A percentile compares a stretch with the other conserved stretches of the same genome.
Conservation (phyloP, 2,329 filamentous ascomycete genomes). For the Apiospora saccharicola region DNA sequence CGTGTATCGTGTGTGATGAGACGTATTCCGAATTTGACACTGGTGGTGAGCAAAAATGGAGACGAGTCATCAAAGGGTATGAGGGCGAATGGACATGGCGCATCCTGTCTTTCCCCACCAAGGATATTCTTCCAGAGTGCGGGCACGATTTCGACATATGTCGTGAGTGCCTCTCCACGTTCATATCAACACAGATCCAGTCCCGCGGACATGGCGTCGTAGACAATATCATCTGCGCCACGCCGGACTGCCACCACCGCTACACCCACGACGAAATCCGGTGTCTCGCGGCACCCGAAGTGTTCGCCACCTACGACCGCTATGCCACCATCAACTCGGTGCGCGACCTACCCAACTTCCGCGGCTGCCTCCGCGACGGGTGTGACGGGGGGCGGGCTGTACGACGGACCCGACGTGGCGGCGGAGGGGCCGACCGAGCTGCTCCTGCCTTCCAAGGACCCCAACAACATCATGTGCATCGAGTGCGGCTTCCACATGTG, state of each 20-base stretch:
- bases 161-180: conserved; percentile 26
- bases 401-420: conserved; percentile 29
- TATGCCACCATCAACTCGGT: conserved; percentile 29
- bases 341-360: conserved; percentile 29
- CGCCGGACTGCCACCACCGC: conserved; percentile 26
- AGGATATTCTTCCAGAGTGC: conserved; percentile 27
- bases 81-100: conserved; percentile 32
- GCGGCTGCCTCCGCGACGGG: conserved; percentile 36
- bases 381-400: conserved; percentile 35
- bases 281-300: conserved; percentile 25
- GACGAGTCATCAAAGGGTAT: conserved; percentile 24
- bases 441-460: conserved; percentile 16
- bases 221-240: conserved; percentile 33
- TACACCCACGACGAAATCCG: conserved; percentile 29
- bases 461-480: conserved; percentile 35
- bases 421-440: conserved; percentile 3
- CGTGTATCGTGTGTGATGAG: conserved; percentile 29
- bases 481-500: conserved; percentile 39
- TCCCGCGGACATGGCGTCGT: conserved; percentile 48
- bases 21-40: conserved; percentile 26
- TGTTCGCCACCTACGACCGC: conserved; percentile 30
- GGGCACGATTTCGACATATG: conserved; percentile 29
- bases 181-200: conserved; percentile 43
- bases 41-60: conserved; percentile 24
- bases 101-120: conserved; percentile 27